Evolutionary conservation across 176 grass and related monocot genomes (phyloP).

Genomic region (Zoysia japonica): DNA sequence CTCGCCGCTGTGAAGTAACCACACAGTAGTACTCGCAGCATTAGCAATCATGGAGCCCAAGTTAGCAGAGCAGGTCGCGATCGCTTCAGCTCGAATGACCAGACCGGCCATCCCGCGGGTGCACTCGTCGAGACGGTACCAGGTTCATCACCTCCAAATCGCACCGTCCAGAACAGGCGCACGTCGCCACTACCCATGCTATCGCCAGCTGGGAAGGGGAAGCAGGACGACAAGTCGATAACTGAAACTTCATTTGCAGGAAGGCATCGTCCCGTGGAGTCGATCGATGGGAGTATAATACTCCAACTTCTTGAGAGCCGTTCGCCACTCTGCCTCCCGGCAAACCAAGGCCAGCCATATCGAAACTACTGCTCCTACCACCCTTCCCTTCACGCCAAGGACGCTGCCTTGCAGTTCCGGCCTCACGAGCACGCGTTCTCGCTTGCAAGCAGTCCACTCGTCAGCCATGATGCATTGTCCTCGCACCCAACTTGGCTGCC

Average conservation of each 20-base stretch:
- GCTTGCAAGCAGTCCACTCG: too few species aligned
- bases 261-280: neutral
- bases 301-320: slow-evolving; percentile 1
- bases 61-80: neutral
- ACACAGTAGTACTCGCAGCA: too few species aligned
- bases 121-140: slow-evolving; percentile 25
- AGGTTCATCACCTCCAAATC: neutral
- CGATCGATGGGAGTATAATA: neutral
- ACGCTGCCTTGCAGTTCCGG: neutral
- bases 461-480: slow-evolving; percentile 33
- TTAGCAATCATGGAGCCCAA: neutral
- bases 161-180: neutral
- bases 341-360: neutral
- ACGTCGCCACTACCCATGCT: slow-evolving; percentile 12
- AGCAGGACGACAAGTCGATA: neutral
- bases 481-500: neutral
- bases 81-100: neutral
- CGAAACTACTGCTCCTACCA: neutral
- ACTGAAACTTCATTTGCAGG: neutral
- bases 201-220: slow-evolving; percentile 5
- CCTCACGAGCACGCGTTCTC: neutral
- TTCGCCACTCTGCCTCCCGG: neutral
- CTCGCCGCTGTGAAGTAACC: too few species aligned
- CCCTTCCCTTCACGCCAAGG: neutral
- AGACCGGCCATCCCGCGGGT: neutral